Base-by-base conservation (phyloP, 1,139 yeast species). In the Meyerozyma carpophila region DNA sequence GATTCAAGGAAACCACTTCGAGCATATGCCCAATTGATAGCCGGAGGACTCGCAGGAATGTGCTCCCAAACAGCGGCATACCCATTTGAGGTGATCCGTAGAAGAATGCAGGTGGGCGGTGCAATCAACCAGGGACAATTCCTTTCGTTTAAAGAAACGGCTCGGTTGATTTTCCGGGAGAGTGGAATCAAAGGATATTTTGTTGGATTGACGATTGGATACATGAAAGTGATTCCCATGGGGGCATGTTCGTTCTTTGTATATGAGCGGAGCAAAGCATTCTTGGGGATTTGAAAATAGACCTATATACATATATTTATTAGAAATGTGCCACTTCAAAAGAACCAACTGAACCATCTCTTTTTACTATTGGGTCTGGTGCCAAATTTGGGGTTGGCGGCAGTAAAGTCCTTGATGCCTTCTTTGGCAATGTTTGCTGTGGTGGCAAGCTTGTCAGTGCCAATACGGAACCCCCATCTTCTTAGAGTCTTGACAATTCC, bases 21-120 rank as follows among this genome's bases (percentile, higher is more conserved):
- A 50, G 88, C 91, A 0, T 88, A 95, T 84, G 98, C 98, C 2
- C 97, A 94, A 66, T 71, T 94, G 42, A 61, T 81, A 2, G 96
- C 98, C 3, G 99, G 99, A 44, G 99, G 98, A 1, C 58, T 88
- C 8, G 95, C 98, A 1, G 99, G 98, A 14, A 79, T 93, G 83
- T 77, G 81, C 42, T 89, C 98, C 1, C 99, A 94, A 65, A 90
- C 98, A 0, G 95, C 98, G 0, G 93, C 96, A 2, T 94, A 94
- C 58, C 99, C 99, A 1, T 85, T 94, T 53, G 99, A 94, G 65
- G 96, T 93, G 37, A 80, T 93, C 25, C 76, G 99, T 55, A 76
- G 99, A 61, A 75, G 98, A 57, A 84, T 94, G 89, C 99, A 94
- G 65, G 98, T 94, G 16, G 90, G 95, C 37, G 95, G 95, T 7